Conservation (phyloP, 2,329 filamentous ascomycete species). For the Colletotrichum incanum region DNA sequence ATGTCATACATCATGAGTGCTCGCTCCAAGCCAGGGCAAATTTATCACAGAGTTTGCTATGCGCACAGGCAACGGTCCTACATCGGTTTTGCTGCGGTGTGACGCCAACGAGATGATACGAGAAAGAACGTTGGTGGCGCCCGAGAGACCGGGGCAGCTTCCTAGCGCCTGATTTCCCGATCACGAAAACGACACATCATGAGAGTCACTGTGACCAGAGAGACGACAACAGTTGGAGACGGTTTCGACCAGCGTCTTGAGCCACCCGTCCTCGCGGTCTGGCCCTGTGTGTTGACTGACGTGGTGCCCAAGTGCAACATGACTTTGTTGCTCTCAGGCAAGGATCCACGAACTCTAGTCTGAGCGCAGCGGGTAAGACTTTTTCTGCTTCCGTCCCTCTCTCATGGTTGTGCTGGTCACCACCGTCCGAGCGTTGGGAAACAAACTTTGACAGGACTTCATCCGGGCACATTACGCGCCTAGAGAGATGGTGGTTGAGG, state of each 20-base stretch:
- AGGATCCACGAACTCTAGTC: conserved; percentile 21
- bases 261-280: not conserved
- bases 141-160: not conserved
- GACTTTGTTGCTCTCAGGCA: not conserved
- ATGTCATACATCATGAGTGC: conserved; percentile 23
- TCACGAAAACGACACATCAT: not conserved
- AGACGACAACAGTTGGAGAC: not conserved
- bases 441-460: conserved; percentile 19
- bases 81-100: not conserved
- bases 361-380: conserved; percentile 21
- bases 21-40: conserved; percentile 9
- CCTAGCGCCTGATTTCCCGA: not conserved
- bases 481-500: conserved; percentile 10
- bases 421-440: conserved; percentile 29
- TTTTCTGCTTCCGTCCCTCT: not conserved
- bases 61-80: not conserved
- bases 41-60: not conserved
- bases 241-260: conserved; percentile 2
- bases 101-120: not conserved
- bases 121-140: conserved; percentile 5
- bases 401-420: conserved; percentile 23
- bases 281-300: conserved; percentile 9
- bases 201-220: not conserved
- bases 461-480: conserved; percentile 17
- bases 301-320: not conserved